These are phyloP conservation scores for Gentiana straminea DNA, from an alignment of 257 asterid species.

Conservation along the genomic window DNA sequence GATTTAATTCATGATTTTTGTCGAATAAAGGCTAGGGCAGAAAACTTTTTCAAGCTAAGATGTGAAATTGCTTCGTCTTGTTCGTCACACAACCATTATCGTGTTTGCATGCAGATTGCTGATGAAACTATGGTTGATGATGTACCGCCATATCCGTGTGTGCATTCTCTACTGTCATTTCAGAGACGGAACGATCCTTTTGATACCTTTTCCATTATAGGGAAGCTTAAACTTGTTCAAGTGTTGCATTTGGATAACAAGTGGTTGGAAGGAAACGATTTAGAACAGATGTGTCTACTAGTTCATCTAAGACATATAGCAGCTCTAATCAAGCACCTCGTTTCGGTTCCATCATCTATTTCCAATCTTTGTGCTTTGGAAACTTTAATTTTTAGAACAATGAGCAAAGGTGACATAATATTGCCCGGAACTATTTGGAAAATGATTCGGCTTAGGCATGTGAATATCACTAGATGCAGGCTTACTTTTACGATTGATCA, in stretches of 20 bases:
- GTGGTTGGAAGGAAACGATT: not conserved
- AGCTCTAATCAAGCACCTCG: not conserved
- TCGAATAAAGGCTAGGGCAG: slow-evolving; percentile 3
- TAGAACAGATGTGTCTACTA: not conserved
- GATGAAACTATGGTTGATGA: not conserved
- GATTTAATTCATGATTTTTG: slow-evolving; percentile 17
- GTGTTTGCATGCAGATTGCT: not conserved
- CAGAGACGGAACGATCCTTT: not conserved
- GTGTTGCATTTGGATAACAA: slow-evolving; percentile 12
- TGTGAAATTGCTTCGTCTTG: not conserved
- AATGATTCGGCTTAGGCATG: slow-evolving; percentile 10
- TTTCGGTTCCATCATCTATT: slow-evolving; percentile 1
- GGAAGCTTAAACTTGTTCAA: slow-evolving; percentile 3
- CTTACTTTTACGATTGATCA: not conserved
- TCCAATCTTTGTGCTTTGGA: slow-evolving; percentile 5
- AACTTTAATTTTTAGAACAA: not conserved
- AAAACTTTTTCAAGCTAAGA: slow-evolving; percentile 4
- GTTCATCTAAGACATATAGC: slow-evolving; percentile 13
- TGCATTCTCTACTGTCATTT: not conserved
- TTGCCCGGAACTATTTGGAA: slow-evolving; percentile 6
- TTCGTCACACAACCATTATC: not conserved
- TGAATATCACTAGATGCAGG: not conserved
- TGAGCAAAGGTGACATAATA: not conserved
- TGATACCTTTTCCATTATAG: not conserved
- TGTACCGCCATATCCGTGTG: not conserved